Evolutionary conservation across 202 grass and related monocot genomes (phyloP), one percentile per base, ranked within the genome.

Genomic region (Zoysia matrella): DNA sequence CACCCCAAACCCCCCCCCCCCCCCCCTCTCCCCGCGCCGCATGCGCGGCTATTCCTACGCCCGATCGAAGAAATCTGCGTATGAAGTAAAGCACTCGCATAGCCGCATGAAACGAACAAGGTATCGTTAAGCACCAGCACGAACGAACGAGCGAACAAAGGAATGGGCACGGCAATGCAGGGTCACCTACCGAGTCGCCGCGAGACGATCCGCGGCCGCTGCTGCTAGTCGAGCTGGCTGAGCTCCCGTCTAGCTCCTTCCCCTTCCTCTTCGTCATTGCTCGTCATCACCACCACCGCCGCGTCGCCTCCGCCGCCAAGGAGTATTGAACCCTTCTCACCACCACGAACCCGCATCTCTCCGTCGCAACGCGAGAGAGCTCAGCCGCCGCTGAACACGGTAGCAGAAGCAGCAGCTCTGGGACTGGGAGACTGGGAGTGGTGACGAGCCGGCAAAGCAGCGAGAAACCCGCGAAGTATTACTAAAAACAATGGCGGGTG

Each of bases 401-500:
- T 15, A 53, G 66, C 74, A 54, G 15, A 30, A 30, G 7, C 61
- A 69, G 50, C 16, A 3, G 58, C 30, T 16, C 7, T 6, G 9
- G 57, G 4, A 36, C 30, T 36, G 30, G 30, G 30, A 36, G 30
- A 36, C 30, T 36, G 30, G 30, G 30, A 44, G 62, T n/a, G 4
- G n/a, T 6, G 71, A 70, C 3, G 16, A 54, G 8, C 22, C 49
- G 58, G 67, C 41, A 51, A 57, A 40, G 16, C 57, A 47, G 72
- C 72, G 76, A 69, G 77, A 53, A 30, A 62, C 45, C 60, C 54
- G 77, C 51, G 60, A 1, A 7, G 87, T 81, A 84, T 84, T 90
- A 85, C 30, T 36, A 36, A 36, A 36, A 36, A 81, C 76, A 90
- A 87, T 76, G 84, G 88, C 88, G 84, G 80, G 84, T 86, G 83